Base-by-base conservation (phyloP, 441 rosid genomes). In the Omphalea diandra region DNA sequence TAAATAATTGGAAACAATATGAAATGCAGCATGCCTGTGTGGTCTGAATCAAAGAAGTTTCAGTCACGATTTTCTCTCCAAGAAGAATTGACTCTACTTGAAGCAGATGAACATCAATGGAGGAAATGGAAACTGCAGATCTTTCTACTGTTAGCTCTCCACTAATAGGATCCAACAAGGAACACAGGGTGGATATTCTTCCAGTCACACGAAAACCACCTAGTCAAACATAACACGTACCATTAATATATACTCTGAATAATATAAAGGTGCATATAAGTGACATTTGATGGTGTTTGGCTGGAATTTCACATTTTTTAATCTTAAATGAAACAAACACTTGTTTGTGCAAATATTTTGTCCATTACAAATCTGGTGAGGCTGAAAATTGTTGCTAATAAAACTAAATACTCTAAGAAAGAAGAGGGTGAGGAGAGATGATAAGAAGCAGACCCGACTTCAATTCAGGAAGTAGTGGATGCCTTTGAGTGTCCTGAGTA, bases 121-220 rank as follows among this genome's bases (percentile, higher is more conserved):
- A 94, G 61, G 65, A 60, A 67, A 94, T 85, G 64, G 92, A 85
- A 73, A 87, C 84, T 9, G 90, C 81, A 71, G 97, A 90, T 70
- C 84, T 70, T 84, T 94, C 93, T 35, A 94, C 87, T 3, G 83
- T 88, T 76, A 91, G 75, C 80, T 88, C 93, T 26, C 98, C 97
- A 77, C 81, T 84, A 55, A 94, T 83, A 57, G 96, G 92, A 77
- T 90, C 92, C 65, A 79, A 74, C 73, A 90, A 77, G 67, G 92
- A 84, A 76, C 93, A 84, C 20, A 77, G 89, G 29, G 94, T 81
- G 47, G 92, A 83, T 76, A 90, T 57, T 82, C 85, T 90, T 69
- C 97, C 95, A 0, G 91, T 88, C 70, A 94, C 83, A 47, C 91
- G 85, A 73, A 93, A 91, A 43, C 93, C 96, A 83, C 95, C 96